Evolutionary conservation across 148 eudicot genomes (phyloP), one percentile per base, ranked within the genome.

Genomic region (Amaranthus cruentus): DNA sequence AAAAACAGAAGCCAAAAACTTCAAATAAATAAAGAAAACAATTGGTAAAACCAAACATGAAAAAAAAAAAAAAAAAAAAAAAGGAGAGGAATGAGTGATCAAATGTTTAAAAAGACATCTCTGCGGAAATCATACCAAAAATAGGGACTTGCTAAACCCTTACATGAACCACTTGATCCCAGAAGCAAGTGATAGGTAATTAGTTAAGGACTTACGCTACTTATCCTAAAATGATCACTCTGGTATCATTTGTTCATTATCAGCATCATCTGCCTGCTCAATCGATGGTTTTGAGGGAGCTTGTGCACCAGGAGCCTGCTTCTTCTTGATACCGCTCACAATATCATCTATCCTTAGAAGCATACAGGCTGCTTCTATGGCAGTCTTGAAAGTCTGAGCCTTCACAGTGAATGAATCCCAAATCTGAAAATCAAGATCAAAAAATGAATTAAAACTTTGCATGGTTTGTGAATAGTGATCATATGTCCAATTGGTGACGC

Each of bases 331-430:
- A 47, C 98, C 97, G 9, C 98, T 91, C 47, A 94, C 98, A 18
- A 94, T 89, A 70, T 94, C 97, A 80, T 94, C 98, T 66, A 94
- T 94, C 68, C 96, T 88, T n/a, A 94, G 87, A 74, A 94, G 90
- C 98, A 94, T 91, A 28, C 90, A 91, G 51, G 96, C 91, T 21
- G 98, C 97, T 82, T 91, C 98, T 42, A 94, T 91, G 66, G 96
- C 97, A 8, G 93, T 94, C 83, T 94, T 94, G 70, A 91, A 94
- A 54, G 98, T 90, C 72, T 94, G 98, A 9, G 91, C 90, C 87
- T 94, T 94, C 55, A 89, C 98, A 2, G 92, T 85, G 77, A 88
- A 94, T 64, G 98, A 88, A 83, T 91, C 97, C 97, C 97, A 94
- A 43, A 93, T 93, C 98, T 94, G 81, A 28, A 73, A 66, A 61